Percentiles rank a stretch among this genome's conserved stretches.
Evolutionary conservation across 1,284 basidiomycete species (phyloP).

Genomic region (Mycosarcoma maydis): DNA sequence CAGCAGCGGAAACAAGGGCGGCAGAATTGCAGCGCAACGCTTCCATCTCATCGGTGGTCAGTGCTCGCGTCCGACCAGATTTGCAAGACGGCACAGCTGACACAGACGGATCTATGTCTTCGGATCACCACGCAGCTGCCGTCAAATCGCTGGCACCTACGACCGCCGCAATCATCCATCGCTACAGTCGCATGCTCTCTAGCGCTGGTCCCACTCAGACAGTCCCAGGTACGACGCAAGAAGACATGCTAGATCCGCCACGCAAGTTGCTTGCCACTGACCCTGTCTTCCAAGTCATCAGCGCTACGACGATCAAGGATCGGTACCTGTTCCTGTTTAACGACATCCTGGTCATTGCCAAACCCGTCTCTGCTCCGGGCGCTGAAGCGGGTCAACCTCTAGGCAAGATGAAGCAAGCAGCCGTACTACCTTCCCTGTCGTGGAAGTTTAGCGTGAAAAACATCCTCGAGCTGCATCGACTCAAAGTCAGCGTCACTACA

Average conservation of each 20-base stretch:
- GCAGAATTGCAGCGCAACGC: conserved; percentile 30
- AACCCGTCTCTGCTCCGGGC: conserved; percentile 73
- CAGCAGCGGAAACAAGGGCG: neutral
- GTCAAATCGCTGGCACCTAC: conserved; percentile 34
- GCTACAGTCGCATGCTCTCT: conserved; percentile 55
- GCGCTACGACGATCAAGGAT: conserved; percentile 92
- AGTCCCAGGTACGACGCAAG: conserved; percentile 21
- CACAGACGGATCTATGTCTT: conserved; percentile 10
- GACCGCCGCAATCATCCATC: conserved; percentile 53
- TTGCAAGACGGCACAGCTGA: conserved; percentile 45
- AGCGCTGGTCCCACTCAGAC: conserved; percentile 5
- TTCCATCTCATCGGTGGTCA: conserved; percentile 34
- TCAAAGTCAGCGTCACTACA: conserved; percentile 41
- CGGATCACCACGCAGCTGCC: conserved; percentile 5
- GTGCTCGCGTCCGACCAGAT: conserved; percentile 26
- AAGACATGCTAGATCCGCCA: conserved; percentile 76
- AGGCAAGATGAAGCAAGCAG: conserved; percentile 41
- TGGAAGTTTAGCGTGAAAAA: conserved; percentile 59
- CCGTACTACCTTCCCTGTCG: conserved; percentile 31
- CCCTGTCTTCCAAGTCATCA: conserved; percentile 91
- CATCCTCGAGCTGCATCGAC: conserved; percentile 48
- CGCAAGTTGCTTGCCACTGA: conserved; percentile 83
- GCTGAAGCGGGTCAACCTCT: conserved; percentile 72
- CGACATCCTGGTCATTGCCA: conserved; percentile 85
- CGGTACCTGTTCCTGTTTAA: conserved; percentile 94